Evolutionary conservation across 2,329 filamentous ascomycete genomes (phyloP).

Genomic region (Fusarium sterilihyphosum): DNA sequence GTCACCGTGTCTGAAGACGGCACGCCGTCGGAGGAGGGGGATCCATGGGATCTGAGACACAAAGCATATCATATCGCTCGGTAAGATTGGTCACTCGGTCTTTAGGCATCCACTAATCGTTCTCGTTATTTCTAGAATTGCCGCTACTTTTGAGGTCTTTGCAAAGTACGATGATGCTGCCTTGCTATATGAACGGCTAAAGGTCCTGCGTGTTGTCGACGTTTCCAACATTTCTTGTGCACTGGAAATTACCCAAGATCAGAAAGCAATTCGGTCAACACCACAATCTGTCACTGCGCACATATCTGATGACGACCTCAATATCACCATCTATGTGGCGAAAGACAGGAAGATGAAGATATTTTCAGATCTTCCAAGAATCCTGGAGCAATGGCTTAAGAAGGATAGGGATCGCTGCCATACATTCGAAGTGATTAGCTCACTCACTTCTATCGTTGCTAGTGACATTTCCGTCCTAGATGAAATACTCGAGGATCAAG

Average conservation of each 20-base stretch:
- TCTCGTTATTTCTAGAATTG: neutral
- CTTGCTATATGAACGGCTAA: neutral
- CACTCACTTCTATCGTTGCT: slow-evolving; percentile 14
- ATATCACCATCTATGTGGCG: neutral
- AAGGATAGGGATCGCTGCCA: neutral
- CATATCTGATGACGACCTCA: neutral
- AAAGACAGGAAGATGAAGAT: neutral
- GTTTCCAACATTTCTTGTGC: neutral
- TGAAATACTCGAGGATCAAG: slow-evolving; percentile 18
- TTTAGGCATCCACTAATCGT: neutral
- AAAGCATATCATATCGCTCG: slow-evolving; percentile 22
- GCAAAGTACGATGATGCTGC: neutral
- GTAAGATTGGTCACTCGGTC: neutral
- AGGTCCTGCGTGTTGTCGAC: neutral
- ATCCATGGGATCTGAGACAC: neutral
- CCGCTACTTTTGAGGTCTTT: neutral
- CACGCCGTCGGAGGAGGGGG: neutral
- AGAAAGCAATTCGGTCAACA: neutral
- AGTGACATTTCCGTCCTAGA: slow-evolving; percentile 2
- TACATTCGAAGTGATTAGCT: slow-evolving; percentile 4
- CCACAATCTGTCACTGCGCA: neutral
- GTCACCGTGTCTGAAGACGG: neutral
- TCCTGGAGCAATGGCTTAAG: neutral
- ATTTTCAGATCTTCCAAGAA: neutral
- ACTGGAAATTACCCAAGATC: neutral